Evolutionary conservation across 2,329 filamentous ascomycete genomes (phyloP).

Genomic region (Penicillium crustosum): DNA sequence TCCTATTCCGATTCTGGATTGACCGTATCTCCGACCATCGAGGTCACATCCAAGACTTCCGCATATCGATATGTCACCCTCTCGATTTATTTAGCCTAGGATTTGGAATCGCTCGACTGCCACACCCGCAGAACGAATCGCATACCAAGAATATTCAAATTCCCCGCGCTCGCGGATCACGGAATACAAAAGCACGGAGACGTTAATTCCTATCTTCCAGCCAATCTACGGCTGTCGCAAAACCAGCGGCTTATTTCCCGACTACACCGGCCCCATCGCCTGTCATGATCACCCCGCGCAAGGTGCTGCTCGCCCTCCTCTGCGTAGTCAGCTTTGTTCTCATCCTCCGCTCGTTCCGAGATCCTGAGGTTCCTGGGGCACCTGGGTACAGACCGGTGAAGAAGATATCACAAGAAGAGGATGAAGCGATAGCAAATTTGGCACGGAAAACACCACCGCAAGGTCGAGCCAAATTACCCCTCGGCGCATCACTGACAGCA

Average conservation of each 20-base stretch:
- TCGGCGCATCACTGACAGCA: constrained; percentile 70
- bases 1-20: constrained; percentile 20
- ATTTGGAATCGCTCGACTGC: constrained; percentile 5
- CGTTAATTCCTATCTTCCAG: not conserved
- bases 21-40: constrained; percentile 13
- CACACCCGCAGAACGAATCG: constrained; percentile 1
- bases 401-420: constrained; percentile 22
- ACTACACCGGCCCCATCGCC: constrained; percentile 6
- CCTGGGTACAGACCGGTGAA: constrained; percentile 28
- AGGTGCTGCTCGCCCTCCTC: constrained; percentile 70
- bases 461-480: constrained; percentile 39
- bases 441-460: constrained; percentile 17
- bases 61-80: constrained; percentile 20
- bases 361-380: constrained; percentile 35
- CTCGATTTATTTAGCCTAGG: constrained; percentile 15
- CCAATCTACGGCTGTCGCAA: constrained; percentile 9
- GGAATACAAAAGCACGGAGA: constrained; percentile 7
- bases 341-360: constrained; percentile 64
- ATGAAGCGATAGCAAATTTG: constrained; percentile 14
- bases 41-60: constrained; percentile 17
- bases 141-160: constrained; percentile 1
- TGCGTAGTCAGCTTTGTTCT: constrained; percentile 69
- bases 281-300: constrained; percentile 74
- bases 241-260: constrained; percentile 4
- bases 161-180: constrained; percentile 10